Evolutionary conservation across 73 alveolate genomes (phyloP).

Genomic region (Paramecium primaurelia): DNA sequence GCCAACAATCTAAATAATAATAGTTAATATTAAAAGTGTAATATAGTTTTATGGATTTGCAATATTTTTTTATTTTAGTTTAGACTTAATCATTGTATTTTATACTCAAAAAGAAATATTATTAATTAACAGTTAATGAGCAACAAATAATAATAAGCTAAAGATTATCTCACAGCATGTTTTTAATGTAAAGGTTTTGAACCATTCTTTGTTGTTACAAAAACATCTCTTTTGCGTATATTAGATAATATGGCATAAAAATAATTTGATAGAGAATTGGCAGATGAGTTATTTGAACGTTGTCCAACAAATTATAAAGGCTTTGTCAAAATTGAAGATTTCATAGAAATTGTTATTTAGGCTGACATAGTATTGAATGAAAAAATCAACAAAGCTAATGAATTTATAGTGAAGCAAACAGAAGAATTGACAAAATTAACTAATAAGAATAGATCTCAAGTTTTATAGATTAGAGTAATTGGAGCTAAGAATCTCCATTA

Average conservation of each 20-base stretch:
- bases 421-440: neutral
- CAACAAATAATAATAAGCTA: neutral
- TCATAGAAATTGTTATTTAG: neutral
- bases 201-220: neutral
- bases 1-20: neutral
- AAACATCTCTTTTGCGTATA: neutral
- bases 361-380: neutral
- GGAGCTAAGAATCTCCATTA: neutral
- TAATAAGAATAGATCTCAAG: neutral
- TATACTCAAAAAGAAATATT: neutral
- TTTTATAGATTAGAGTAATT: neutral
- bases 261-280: constrained; percentile 11
- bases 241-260: neutral
- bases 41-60: neutral
- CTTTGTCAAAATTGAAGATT: constrained; percentile 12
- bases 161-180: constrained; percentile 17
- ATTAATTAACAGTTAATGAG: constrained; percentile 2
- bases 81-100: neutral
- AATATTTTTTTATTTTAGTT: neutral
- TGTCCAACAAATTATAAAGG: constrained; percentile 5
- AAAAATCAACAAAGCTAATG: neutral
- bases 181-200: constrained; percentile 8
- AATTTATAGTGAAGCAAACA: neutral
- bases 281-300: constrained; percentile 4
- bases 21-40: neutral